phyloP scores from a whole-genome alignment of 2,329 filamentous ascomycete species.

The Dendrostoma leiphaemia region DNA sequence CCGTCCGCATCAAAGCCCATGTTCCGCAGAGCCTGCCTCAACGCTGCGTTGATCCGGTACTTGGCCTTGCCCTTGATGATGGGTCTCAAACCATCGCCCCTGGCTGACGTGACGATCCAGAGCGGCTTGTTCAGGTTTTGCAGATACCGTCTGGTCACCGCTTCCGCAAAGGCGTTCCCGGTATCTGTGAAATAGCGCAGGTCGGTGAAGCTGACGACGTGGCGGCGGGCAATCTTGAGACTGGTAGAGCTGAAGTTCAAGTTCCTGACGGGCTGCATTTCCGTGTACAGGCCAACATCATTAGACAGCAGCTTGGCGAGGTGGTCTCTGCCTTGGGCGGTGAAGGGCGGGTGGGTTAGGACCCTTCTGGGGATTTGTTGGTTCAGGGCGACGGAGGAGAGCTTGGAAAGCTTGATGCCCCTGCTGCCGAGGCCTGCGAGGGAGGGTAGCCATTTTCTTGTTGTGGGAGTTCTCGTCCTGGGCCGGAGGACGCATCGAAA shows the following conservation, averaged over 20 bases:
- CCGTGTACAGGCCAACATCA: slow-evolving; percentile 5
- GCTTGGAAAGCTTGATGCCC: not conserved
- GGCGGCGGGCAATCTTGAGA: slow-evolving; percentile 1
- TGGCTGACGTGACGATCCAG: not conserved
- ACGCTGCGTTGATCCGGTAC: slow-evolving; percentile 18
- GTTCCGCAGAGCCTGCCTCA: slow-evolving; percentile 22
- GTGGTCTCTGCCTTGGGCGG: not conserved
- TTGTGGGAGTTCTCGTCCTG: not conserved
- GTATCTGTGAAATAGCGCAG: slow-evolving; percentile 5
- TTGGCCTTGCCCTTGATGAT: slow-evolving; percentile 8
- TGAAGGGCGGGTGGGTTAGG: not conserved
- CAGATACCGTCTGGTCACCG: slow-evolving; percentile 6
- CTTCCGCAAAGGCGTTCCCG: not conserved
- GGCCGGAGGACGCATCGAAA: slow-evolving; percentile 4
- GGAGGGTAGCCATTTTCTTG: not conserved
- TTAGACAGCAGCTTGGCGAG: not conserved
- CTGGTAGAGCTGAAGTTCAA: not conserved
- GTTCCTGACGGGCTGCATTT: not conserved
- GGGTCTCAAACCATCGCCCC: not conserved
- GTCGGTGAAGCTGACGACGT: not conserved
- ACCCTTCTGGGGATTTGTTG: not conserved
- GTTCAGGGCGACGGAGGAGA: not conserved
- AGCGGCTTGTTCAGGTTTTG: slow-evolving; percentile 9
- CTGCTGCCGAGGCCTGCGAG: not conserved
- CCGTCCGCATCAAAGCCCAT: slow-evolving; percentile 24